phyloP scores from a whole-genome alignment of 352 stramenopile genomes.

The Phytophthora crassamura region DNA sequence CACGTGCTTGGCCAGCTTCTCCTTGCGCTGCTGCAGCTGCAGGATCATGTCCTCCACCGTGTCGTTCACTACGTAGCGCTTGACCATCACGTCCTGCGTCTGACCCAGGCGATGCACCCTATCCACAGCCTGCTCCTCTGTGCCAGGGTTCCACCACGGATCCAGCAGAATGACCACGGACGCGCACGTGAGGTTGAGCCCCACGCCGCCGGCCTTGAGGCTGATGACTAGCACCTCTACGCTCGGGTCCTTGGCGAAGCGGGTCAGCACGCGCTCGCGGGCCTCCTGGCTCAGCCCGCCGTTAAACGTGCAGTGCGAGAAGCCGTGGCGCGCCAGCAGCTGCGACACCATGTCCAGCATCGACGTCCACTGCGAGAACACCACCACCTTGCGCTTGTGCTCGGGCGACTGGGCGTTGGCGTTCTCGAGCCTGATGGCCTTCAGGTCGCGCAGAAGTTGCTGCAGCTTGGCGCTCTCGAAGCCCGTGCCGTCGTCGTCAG shows the following conservation, averaged over 20 bases:
- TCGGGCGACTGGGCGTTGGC: constrained; percentile 17
- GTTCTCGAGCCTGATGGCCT: constrained; percentile 65
- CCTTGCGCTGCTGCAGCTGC: constrained; percentile 90
- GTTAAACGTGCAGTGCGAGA: constrained; percentile 75
- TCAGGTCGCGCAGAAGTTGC: constrained; percentile 71
- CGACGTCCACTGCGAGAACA: constrained; percentile 92
- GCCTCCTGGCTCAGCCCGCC: constrained; percentile 73
- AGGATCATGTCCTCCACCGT: constrained; percentile 94
- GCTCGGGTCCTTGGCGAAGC: constrained; percentile 63
- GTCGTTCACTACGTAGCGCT: constrained; percentile 88
- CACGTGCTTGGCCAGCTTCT: constrained; percentile 84
- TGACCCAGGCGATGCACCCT: constrained; percentile 91
- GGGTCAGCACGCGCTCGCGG: constrained; percentile 70
- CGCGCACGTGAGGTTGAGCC: constrained; percentile 91
- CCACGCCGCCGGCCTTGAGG: constrained; percentile 89
- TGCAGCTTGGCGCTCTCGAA: constrained; percentile 79
- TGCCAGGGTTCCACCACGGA: constrained; percentile 94
- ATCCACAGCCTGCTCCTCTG: constrained; percentile 96
- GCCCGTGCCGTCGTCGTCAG: constrained; percentile 29
- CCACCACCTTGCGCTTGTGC: constrained; percentile 81
- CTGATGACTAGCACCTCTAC: constrained; percentile 88
- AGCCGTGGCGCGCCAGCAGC: constrained; percentile 56
- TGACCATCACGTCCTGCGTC: constrained; percentile 84
- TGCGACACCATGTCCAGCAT: constrained; percentile 88
- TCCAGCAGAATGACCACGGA: constrained; percentile 91